phyloP scores from a whole-genome alignment of 495 filamentous ascomycete genomes.

The Lophiostoma macrostomum region DNA sequence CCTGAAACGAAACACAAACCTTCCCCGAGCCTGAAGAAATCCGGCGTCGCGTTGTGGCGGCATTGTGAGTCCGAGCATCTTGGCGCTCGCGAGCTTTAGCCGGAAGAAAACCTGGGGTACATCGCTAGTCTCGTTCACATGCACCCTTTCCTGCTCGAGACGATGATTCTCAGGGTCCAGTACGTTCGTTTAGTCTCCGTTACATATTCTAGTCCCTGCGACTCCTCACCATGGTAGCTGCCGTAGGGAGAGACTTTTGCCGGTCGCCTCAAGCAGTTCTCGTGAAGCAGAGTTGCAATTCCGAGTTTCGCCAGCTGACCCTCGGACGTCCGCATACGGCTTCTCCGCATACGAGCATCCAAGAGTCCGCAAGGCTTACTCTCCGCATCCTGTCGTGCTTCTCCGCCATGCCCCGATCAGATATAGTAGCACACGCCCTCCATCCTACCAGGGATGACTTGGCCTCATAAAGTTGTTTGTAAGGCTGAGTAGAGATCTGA shows the following conservation, averaged over 20 bases:
- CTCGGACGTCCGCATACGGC: constrained; percentile 2
- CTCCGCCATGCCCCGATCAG: no score
- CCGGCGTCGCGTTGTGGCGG: background rate
- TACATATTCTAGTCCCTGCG: constrained; percentile 15
- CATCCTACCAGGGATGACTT: no score
- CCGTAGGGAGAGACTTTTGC: constrained; percentile 1
- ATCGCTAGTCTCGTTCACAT: constrained; percentile 23
- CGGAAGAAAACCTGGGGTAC: constrained; percentile 27
- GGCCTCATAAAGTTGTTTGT: no score
- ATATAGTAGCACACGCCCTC: no score
- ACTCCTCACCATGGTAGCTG: background rate
- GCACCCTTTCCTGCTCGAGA: background rate
- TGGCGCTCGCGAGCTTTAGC: constrained; percentile 18
- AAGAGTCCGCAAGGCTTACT: no score
- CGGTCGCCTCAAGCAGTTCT: background rate
- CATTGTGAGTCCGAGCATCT: constrained; percentile 12
- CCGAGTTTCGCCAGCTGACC: background rate
- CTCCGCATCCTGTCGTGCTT: no score
- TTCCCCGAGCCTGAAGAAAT: constrained; percentile 11
- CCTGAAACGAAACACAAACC: constrained; percentile 22
- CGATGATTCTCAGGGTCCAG: background rate
- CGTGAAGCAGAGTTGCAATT: background rate
- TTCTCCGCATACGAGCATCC: constrained; percentile 2
- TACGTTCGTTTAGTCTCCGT: constrained; percentile 4
- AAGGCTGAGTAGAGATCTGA: constrained; percentile 10